phyloP scores from a whole-genome alignment of 208 protist species.

The Crithidia expoeki region DNA sequence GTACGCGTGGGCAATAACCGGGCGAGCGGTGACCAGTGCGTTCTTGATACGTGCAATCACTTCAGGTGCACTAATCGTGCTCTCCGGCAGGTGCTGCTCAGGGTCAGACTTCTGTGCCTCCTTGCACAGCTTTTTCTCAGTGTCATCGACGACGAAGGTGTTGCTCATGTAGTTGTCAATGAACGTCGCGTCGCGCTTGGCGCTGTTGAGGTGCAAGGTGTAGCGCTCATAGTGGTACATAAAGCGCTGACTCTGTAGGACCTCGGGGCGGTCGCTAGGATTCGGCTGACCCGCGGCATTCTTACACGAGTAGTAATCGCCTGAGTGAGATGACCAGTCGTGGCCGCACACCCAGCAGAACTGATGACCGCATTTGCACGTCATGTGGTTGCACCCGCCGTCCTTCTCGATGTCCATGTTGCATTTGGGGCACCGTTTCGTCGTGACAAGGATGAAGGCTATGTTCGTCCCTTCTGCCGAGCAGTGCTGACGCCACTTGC shows the following conservation, averaged over 20 bases:
- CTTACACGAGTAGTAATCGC: conserved; percentile 35
- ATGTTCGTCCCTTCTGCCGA: conserved; percentile 53
- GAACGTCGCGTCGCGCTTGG: conserved; percentile 13
- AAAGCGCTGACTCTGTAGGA: conserved; percentile 7
- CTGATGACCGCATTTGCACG: conserved; percentile 76
- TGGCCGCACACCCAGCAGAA: conserved; percentile 89
- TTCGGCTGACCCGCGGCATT: conserved; percentile 1
- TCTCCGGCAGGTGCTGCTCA: neutral
- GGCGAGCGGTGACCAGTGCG: conserved; percentile 9
- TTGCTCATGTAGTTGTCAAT: conserved; percentile 3
- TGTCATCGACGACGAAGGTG: neutral
- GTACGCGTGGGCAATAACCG: conserved; percentile 29
- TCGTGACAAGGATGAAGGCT: conserved; percentile 60
- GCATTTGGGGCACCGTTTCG: conserved; percentile 83
- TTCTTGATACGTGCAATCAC: conserved; percentile 18
- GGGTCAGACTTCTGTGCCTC: neutral
- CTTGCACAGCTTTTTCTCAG: neutral
- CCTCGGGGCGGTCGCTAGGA: neutral
- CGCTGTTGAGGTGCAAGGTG: conserved; percentile 31
- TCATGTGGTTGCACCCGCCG: conserved; percentile 94
- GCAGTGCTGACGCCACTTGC: conserved; percentile 54
- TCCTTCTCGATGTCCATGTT: conserved; percentile 88
- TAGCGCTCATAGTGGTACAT: conserved; percentile 33
- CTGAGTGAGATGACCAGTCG: conserved; percentile 60
- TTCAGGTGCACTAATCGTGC: neutral